Evolutionary conservation across 805 yeast genomes (phyloP).

Genomic region (Yarrowia deformans): DNA sequence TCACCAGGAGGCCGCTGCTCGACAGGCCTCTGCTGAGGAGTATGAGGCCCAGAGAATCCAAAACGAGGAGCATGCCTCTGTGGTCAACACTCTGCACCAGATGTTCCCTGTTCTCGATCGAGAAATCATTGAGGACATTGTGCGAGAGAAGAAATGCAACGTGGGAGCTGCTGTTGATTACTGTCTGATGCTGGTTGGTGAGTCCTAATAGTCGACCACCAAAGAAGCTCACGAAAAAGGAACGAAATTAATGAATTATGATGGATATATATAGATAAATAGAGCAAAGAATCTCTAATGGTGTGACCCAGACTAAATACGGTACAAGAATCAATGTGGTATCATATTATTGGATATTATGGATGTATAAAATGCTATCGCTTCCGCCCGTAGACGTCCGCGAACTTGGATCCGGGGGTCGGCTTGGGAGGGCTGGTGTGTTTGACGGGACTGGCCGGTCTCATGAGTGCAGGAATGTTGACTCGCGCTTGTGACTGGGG

Average conservation of each 20-base stretch:
- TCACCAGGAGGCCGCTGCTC: constrained; percentile 50
- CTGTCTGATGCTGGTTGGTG: constrained; percentile 49
- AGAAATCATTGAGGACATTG: constrained; percentile 72
- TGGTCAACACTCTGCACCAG: constrained; percentile 60
- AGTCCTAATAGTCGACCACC: not conserved
- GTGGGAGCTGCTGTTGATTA: constrained; percentile 79
- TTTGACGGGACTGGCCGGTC: constrained; percentile 33
- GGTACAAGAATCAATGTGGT: not conserved
- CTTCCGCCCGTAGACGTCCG: constrained; percentile 31
- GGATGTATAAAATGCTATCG: not conserved
- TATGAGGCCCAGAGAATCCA: constrained; percentile 53
- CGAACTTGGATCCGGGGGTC: constrained; percentile 13
- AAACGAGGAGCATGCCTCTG: constrained; percentile 56
- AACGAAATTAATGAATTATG: constrained; percentile 15
- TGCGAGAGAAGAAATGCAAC: constrained; percentile 67
- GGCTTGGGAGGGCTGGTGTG: constrained; percentile 26
- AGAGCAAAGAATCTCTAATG: not conserved
- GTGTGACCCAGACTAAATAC: too few species aligned
- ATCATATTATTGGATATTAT: constrained; percentile 11
- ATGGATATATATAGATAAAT: constrained; percentile 23
- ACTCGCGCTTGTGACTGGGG: constrained; percentile 21
- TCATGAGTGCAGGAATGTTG: constrained; percentile 27
- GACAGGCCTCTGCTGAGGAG: constrained; percentile 52
- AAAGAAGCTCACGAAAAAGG: not conserved
- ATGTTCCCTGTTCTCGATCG: constrained; percentile 81